Evolutionary conservation across 129 eudicot species (phyloP), one percentile per base, ranked within the genome.

Genomic region (Kitagawia praeruptora): DNA sequence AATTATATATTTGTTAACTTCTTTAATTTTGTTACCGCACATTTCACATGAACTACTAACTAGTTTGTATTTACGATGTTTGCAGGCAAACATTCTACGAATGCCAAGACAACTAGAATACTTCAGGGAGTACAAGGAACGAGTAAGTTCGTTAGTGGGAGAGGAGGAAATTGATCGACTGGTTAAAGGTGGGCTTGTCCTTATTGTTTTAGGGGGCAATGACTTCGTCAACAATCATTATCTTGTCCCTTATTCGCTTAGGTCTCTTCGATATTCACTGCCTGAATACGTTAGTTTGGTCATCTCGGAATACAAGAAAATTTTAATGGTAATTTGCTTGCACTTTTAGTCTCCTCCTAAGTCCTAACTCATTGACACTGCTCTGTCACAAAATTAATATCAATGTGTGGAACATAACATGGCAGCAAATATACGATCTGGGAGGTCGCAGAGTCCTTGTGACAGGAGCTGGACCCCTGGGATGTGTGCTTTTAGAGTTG

Each of bases 301-400:
- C 41, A 31, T 66, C 41, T 66, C 72, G 2, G 72, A 66, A 15
- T 66, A 66, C 72, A 66, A 66, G 72, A 66, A 66, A 66, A 66
- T 66, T 12, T 66, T 66, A 14, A 28, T 31, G 72, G 72, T 66
- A 66, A 66, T 3, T 15, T 28, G 40, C 72, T 31, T 66, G 9
- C 9, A 1, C 9, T 28, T 28, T 66, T 3, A n/a, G 27, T 66
- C 72, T 66, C 9, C 23, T 66, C 72, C 40, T n/a, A n/a, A n/a
- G n/a, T n/a, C n/a, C n/a, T 31, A 7, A 21, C 66, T 23, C 66
- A 46, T 54, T 83, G n/a, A 58, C 71, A 79, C 78, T 81, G 13
- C 71, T 84, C 73, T 77, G 8, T 54, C 3, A 18, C 63, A 19
- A 54, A 54, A 19, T 6, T 54, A 19, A 40, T 54, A 21, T 6